Conservation (phyloP, 768 basidiomycete species). For the Mycena haematopus region DNA sequence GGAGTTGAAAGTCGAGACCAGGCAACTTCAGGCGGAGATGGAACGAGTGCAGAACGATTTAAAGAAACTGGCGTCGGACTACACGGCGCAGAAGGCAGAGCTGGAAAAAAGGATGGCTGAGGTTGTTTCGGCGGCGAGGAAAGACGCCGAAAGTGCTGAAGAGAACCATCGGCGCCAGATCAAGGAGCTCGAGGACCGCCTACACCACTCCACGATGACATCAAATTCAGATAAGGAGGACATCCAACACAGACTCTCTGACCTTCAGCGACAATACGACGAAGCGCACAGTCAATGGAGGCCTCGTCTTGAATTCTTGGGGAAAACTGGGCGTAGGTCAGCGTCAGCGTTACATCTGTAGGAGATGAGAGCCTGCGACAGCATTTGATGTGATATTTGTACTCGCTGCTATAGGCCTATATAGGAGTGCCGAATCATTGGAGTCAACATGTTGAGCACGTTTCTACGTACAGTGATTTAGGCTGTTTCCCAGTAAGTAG, state of each 20-base stretch:
- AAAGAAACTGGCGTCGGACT: conserved; percentile 46
- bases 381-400: not conserved
- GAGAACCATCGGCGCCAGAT: conserved; percentile 30
- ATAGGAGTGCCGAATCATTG: too few relatives aligned
- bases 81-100: conserved; percentile 42
- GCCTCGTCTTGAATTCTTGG: conserved; percentile 29
- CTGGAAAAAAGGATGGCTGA: conserved; percentile 39
- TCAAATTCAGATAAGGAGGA: conserved; percentile 28
- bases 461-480: too few relatives aligned
- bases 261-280: conserved; percentile 21
- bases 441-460: too few relatives aligned
- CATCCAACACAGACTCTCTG: conserved; percentile 23
- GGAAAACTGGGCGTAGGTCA: conserved; percentile 31
- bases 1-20: conserved; percentile 53
- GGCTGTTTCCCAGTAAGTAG: too few relatives aligned
- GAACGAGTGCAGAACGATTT: conserved; percentile 47
- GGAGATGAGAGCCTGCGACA: not conserved
- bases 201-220: conserved; percentile 14
- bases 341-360: conserved; percentile 28
- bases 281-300: conserved; percentile 10
- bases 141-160: conserved; percentile 24
- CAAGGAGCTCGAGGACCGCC: conserved; percentile 28
- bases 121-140: conserved; percentile 30
- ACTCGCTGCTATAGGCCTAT: too few relatives aligned
- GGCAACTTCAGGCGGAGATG: conserved; percentile 52